Percentiles rank a stretch among this genome's conserved stretches.
Evolutionary conservation across 306 rosid species (phyloP).

Genomic region (Hylodesmum podocarpum): DNA sequence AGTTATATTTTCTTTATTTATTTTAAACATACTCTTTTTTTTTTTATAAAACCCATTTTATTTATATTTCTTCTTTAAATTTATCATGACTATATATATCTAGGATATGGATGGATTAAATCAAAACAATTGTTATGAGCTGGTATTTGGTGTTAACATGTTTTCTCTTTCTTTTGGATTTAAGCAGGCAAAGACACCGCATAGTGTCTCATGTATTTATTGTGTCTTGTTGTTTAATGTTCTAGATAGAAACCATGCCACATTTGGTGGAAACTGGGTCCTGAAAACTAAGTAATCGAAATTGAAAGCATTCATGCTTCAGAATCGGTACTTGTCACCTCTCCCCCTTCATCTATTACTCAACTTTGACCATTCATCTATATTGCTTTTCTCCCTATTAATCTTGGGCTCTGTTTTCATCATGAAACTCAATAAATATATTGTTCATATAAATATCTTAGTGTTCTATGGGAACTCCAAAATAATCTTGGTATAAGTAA

Average conservation of each 20-base stretch:
- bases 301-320: constrained; percentile 36
- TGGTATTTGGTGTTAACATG: not conserved
- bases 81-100: too few species aligned
- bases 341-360: not conserved
- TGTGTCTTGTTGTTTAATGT: constrained; percentile 23
- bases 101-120: too few species aligned
- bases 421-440: not conserved
- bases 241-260: constrained; percentile 51
- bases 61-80: too few species aligned
- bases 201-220: constrained; percentile 17
- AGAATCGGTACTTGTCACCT: constrained; percentile 39
- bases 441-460: not conserved
- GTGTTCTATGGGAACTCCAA: not conserved
- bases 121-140: too few species aligned
- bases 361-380: not conserved
- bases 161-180: not conserved
- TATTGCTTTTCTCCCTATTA: not conserved
- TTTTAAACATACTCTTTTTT: too few species aligned
- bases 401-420: not conserved
- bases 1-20: too few species aligned
- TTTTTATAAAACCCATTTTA: too few species aligned
- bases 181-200: constrained; percentile 9
- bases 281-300: constrained; percentile 32
- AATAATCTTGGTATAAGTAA: not conserved
- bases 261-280: constrained; percentile 48